phyloP scores from a whole-genome alignment of 345 rosid species.

The Jatropha curcas region DNA sequence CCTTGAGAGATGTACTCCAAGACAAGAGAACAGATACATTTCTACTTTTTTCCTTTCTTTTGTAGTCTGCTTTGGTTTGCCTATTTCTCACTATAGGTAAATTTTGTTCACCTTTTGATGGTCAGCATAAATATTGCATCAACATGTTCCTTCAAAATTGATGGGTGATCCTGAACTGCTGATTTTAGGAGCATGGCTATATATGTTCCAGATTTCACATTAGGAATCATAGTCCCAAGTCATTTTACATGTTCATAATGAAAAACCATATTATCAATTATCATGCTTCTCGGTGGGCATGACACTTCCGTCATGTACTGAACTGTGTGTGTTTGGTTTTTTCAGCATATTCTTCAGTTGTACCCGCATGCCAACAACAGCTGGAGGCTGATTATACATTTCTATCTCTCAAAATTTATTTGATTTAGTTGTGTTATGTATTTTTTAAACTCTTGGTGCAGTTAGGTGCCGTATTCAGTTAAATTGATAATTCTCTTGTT shows the following conservation, averaged over 20 bases:
- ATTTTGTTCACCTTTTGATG: background rate
- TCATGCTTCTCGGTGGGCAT: background rate
- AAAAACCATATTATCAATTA: background rate
- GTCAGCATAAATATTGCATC: background rate
- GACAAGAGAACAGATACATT: no score
- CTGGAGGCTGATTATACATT: background rate
- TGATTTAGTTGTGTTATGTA: background rate
- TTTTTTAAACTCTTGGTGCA: background rate
- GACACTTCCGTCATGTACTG: background rate
- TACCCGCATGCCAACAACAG: background rate
- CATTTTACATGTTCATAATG: background rate
- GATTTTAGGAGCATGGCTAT: background rate
- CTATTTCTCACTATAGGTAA: background rate
- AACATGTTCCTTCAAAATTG: background rate
- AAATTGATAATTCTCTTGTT: background rate
- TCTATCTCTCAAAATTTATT: background rate
- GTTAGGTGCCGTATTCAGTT: background rate
- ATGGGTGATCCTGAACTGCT: background rate
- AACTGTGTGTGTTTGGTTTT: constrained; percentile 9
- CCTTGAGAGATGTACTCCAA: no score
- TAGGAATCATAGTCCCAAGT: background rate
- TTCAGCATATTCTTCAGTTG: constrained; percentile 24
- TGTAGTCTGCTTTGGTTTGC: background rate
- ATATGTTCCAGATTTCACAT: no score
- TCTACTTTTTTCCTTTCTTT: no score